Base-by-base conservation (phyloP, 2,329 filamentous ascomycete species). In the Colletotrichum lini region DNA sequence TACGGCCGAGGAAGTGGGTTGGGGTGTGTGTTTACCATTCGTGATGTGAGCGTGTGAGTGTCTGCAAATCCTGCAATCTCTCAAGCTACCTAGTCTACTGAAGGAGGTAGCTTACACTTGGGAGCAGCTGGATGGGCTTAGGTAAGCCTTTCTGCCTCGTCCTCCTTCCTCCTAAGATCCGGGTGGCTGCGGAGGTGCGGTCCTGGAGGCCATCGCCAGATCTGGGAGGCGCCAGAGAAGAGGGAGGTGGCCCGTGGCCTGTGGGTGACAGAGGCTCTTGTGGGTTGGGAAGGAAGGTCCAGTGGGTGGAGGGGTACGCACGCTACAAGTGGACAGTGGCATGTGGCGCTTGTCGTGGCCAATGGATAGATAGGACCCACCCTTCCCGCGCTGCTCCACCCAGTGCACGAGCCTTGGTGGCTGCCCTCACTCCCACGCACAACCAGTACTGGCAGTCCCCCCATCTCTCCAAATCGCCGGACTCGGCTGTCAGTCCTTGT, bases 191-290 rank as follows among this genome's bases (percentile, higher is more conserved):
- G 57, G 57, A 35, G 35, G 42, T 45, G 21, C 52, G 52, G 52
- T 56, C 30, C 52, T 56, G 10, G 53, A 56, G 38, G 53, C 53
- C 35, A 56, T 56, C 53, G 18, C 30, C 35, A 56, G 18, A 35
- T 56, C 12, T 45, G 42, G 4, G 42, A 3, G 42, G 42, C 12
- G 42, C 42, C 42, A 16, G 42, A 44, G 42, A 16, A 44, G 4
- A 16, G 50, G 16, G 50, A 53, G 23, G 49, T 30, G 30, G 30
- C 30, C 6, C 1, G 8, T 30, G 30, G 30, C 30, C 30, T 30
- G 30, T 30, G 7, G 30, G 30, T 30, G 30, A 30, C 9, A 30
- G 6, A 30, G 30, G 30, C 30, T 8, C 30, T 30, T 30, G 30
- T 30, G 30, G 30, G 8, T 30, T 30, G 30, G 30, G 30, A 30